phyloP scores from a whole-genome alignment of 1,284 basidiomycete genomes.

The Ustilago nuda region DNA sequence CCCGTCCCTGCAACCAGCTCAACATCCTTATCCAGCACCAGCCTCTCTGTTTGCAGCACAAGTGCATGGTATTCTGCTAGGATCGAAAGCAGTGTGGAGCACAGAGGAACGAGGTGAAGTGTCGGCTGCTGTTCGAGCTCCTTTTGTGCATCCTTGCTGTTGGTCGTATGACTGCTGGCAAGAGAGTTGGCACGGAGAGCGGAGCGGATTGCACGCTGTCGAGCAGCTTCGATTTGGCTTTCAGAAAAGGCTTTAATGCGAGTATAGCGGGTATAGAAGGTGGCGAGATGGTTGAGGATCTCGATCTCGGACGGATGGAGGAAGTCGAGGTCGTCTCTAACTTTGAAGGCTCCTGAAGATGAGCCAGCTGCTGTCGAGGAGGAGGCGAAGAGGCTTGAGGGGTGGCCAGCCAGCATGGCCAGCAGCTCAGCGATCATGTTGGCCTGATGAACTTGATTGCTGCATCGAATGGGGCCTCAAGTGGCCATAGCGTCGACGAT shows the following conservation, averaged over 20 bases:
- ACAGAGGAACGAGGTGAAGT: conserved; percentile 52
- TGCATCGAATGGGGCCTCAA: conserved; percentile 3
- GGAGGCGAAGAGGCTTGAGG: conserved; percentile 51
- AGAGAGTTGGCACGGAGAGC: conserved; percentile 41
- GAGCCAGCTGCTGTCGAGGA: conserved; percentile 17
- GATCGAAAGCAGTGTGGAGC: conserved; percentile 45
- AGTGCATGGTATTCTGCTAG: conserved; percentile 43
- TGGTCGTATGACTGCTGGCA: conserved; percentile 13
- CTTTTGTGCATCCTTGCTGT: conserved; percentile 17
- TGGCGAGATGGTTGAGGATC: conserved; percentile 49
- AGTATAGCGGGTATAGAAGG: conserved; percentile 37
- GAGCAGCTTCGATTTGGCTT: conserved; percentile 39
- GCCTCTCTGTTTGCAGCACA: conserved; percentile 42
- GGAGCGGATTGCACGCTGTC: conserved; percentile 39
- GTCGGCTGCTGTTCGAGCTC: conserved; percentile 40
- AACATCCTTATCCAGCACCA: conserved; percentile 35
- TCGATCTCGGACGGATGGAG: conserved; percentile 48
- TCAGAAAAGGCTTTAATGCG: conserved; percentile 49
- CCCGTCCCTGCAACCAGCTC: conserved; percentile 35
- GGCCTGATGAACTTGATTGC: neutral
- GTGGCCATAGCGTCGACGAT: neutral
- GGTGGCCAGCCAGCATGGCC: conserved; percentile 50
- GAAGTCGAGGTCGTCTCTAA: conserved; percentile 39
- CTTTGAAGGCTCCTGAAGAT: conserved; percentile 16
- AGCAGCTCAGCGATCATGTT: conserved; percentile 53